Percentiles rank a stretch among this genome's conserved stretches.
phyloP scores from a whole-genome alignment of 768 basidiomycete genomes.

The Chalciporus piperatus region DNA sequence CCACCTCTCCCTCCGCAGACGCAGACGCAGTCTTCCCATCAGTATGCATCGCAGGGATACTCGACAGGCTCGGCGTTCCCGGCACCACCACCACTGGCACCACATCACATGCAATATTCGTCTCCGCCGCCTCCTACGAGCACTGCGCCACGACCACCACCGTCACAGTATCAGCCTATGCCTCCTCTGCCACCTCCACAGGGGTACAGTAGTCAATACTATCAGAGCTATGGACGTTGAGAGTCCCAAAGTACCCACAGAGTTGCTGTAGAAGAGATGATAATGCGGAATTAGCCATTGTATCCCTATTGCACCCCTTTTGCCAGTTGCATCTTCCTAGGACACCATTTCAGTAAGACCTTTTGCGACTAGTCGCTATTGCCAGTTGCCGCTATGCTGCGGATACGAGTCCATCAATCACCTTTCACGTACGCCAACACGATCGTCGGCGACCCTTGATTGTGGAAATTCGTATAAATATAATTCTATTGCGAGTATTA shows the following conservation, averaged over 20 bases:
- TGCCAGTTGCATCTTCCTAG: too few species aligned
- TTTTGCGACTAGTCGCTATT: too few species aligned
- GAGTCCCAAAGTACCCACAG: background rate
- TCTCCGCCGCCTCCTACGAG: slow-evolving; percentile 15
- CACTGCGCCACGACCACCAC: slow-evolving; percentile 14
- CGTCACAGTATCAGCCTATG: slow-evolving; percentile 26
- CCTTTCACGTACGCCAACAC: too few species aligned
- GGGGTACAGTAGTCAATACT: slow-evolving; percentile 25
- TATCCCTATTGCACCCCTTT: too few species aligned
- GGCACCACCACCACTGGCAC: slow-evolving; percentile 29
- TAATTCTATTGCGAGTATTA: too few species aligned
- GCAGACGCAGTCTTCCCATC: slow-evolving; percentile 19
- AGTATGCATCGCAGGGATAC: slow-evolving; percentile 17
- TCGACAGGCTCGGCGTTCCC: slow-evolving; percentile 18
- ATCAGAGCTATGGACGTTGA: slow-evolving; percentile 33
- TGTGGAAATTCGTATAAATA: too few species aligned
- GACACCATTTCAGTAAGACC: too few species aligned
- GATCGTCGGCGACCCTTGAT: too few species aligned
- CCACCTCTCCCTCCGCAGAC: slow-evolving; percentile 14
- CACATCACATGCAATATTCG: slow-evolving; percentile 25
- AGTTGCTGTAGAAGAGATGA: background rate
- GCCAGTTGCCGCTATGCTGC: too few species aligned
- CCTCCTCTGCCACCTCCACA: slow-evolving; percentile 30
- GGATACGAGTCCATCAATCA: too few species aligned
- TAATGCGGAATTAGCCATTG: too few species aligned